Percentiles rank a stretch among this genome's conserved stretches.
phyloP scores from a whole-genome alignment of 2,329 filamentous ascomycete species.

The Talaromyces pinophilus region DNA sequence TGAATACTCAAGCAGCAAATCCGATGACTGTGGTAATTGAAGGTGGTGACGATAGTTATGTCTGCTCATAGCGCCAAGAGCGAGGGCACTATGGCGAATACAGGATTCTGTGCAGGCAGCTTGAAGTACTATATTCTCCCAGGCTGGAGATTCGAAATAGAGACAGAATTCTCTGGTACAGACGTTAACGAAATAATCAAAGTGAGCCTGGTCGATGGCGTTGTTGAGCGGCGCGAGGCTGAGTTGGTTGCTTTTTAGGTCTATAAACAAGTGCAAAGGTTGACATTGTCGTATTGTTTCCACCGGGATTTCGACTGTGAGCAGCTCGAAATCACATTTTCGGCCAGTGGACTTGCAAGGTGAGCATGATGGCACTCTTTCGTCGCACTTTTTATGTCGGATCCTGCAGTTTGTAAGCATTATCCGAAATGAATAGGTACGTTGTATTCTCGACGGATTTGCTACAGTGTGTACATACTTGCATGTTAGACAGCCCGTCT shows the following conservation, averaged over 20 bases:
- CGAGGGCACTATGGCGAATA: neutral
- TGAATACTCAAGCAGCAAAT: neutral
- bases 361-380: slow-evolving; percentile 15
- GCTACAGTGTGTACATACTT: neutral
- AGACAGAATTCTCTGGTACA: neutral
- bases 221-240: neutral
- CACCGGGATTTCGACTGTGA: neutral
- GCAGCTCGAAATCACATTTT: neutral
- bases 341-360: slow-evolving; percentile 14
- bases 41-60: neutral
- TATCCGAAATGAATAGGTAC: too few species aligned
- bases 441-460: too few species aligned
- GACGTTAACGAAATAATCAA: neutral
- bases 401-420: slow-evolving; percentile 7
- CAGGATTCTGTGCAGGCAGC: neutral
- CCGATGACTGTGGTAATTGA: neutral
- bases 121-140: neutral
- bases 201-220: neutral
- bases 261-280: neutral
- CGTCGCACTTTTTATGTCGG: slow-evolving; percentile 21
- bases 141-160: neutral
- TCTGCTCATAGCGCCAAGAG: neutral
- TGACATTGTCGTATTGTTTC: neutral
- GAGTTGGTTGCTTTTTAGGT: neutral
- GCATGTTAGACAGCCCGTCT: neutral